Conservation (phyloP, 1,284 basidiomycete species). For the Volvariella volvacea region DNA sequence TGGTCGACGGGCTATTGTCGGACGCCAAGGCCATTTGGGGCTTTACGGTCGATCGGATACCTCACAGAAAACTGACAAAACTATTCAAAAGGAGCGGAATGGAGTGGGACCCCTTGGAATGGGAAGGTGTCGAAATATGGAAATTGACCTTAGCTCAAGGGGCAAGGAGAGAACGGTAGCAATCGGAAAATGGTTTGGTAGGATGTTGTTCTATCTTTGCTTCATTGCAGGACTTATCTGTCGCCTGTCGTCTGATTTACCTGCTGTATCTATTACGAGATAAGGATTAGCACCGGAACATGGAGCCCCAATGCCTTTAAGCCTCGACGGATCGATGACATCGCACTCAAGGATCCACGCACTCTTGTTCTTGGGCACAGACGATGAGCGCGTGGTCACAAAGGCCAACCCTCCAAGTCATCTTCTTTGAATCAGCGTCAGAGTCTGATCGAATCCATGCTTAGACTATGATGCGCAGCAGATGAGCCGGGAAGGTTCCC, state of each 20-base stretch:
- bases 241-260: too few relatives aligned
- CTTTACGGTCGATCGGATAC: constrained; percentile 55
- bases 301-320: too few relatives aligned
- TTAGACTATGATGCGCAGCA: constrained; percentile 37
- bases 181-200: too few relatives aligned
- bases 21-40: constrained; percentile 43
- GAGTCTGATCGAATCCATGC: constrained; percentile 66
- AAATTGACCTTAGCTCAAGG: constrained; percentile 29
- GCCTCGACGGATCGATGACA: too few relatives aligned
- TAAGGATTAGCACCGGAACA: too few relatives aligned
- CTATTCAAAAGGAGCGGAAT: constrained; percentile 53
- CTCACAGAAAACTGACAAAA: constrained; percentile 53
- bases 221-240: too few relatives aligned
- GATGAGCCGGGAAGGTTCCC: constrained; percentile 7
- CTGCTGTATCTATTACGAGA: too few relatives aligned
- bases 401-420: too few relatives aligned
- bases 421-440: constrained; percentile 40
- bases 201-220: too few relatives aligned
- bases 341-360: too few relatives aligned
- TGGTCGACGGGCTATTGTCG: constrained; percentile 56
- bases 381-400: too few relatives aligned
- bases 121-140: constrained; percentile 77
- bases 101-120: constrained; percentile 59
- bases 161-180: constrained; percentile 3
- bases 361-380: too few relatives aligned